Percentiles rank a stretch among this genome's conserved stretches.
Evolutionary conservation across 768 basidiomycete genomes (phyloP).

Genomic region (Leccinum variicolor): DNA sequence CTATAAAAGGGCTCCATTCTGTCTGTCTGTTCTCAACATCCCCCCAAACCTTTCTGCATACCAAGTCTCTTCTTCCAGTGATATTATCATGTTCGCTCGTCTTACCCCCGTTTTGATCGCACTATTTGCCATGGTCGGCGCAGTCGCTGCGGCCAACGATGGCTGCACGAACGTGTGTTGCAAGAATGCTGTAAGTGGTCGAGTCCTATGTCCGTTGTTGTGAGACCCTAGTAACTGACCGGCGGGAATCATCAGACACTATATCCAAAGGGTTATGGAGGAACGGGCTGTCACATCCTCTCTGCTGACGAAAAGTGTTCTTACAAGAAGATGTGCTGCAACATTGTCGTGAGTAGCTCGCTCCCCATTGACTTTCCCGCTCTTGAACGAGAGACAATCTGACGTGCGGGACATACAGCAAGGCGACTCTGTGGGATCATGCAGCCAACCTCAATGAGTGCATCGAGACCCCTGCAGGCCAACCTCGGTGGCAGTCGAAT

Average conservation of each 20-base stretch:
- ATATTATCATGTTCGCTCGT: constrained; percentile 5
- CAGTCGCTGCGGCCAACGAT: neutral
- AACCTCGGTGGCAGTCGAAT: neutral
- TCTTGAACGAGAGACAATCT: neutral
- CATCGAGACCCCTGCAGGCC: neutral
- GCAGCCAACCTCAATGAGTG: neutral
- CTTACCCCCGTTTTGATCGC: neutral
- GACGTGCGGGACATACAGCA: neutral
- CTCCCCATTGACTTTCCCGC: neutral
- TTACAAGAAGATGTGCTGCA: constrained; percentile 6
- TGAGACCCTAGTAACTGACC: neutral
- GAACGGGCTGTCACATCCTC: neutral
- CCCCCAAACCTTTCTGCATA: neutral
- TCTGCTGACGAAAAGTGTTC: neutral
- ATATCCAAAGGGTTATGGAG: neutral
- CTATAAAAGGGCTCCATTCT: neutral
- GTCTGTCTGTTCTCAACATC: neutral
- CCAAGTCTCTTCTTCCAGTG: neutral
- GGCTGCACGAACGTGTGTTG: neutral
- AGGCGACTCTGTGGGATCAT: neutral
- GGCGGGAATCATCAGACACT: no score
- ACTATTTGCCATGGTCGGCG: neutral
- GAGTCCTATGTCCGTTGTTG: no score
- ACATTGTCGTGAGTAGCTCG: neutral
- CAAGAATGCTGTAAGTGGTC: neutral